These are phyloP conservation scores for Carex cristatella DNA, from an alignment of 176 grass and related monocot species.

Conservation along the genomic window DNA sequence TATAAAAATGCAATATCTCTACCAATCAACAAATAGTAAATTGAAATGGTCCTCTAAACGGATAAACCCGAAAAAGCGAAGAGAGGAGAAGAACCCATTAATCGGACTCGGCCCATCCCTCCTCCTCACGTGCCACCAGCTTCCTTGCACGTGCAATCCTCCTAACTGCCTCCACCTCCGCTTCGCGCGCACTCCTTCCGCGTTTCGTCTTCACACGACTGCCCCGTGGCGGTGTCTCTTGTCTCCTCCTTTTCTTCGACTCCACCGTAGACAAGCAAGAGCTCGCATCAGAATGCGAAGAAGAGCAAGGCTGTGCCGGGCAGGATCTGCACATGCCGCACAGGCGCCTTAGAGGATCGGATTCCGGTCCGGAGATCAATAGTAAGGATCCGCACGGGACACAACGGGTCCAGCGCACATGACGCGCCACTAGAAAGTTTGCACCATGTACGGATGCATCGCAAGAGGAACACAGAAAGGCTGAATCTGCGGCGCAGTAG, in stretches of 20 bases:
- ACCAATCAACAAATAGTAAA: background rate
- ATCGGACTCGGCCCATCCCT: constrained; percentile 60
- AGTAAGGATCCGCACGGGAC: background rate
- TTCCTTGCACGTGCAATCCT: constrained; percentile 26
- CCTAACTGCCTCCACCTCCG: constrained; percentile 25
- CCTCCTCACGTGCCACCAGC: constrained; percentile 21
- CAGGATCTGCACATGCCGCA: background rate
- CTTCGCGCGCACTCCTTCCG: background rate
- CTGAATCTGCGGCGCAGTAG: constrained; percentile 76
- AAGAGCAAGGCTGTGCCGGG: background rate
- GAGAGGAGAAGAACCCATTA: background rate
- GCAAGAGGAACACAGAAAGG: constrained; percentile 57
- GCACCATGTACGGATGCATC: constrained; percentile 82
- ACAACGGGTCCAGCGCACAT: constrained; percentile 37
- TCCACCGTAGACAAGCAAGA: constrained; percentile 46
- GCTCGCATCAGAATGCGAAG: constrained; percentile 21
- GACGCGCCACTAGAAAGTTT: constrained; percentile 79
- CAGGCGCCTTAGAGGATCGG: background rate
- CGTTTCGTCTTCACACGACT: background rate
- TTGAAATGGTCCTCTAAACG: background rate
- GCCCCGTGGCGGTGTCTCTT: background rate
- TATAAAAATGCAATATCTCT: background rate
- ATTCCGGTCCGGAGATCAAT: background rate
- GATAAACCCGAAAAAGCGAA: background rate
- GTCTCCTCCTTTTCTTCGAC: constrained; percentile 23